Evolutionary conservation across 2,329 filamentous ascomycete species (phyloP), one percentile per base, ranked within the genome.

Genomic region (Helicocarpus griseus): DNA sequence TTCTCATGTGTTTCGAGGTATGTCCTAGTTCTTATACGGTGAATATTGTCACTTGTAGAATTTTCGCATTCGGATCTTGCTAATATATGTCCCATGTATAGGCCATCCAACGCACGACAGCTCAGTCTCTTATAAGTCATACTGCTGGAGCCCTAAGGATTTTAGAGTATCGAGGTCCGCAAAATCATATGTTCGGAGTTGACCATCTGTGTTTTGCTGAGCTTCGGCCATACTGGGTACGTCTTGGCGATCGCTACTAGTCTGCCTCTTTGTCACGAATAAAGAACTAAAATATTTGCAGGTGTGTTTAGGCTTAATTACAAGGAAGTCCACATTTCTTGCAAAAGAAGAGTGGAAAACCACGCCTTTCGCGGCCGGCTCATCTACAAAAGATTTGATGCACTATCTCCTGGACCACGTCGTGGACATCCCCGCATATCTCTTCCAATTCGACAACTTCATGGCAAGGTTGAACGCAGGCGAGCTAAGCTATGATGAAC

Each of bases 131-230:
- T 6, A 41, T 57, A 1, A 64, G 66, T 26, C 67, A 70, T 41
- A 61, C 67, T 13, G 56, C 59, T 39, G 68, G 67, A 41, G 67
- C 66, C 13, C 54, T 68, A 51, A 65, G 63, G 29, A 48, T 70
- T 48, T 65, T 70, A 21, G 63, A 69, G 44, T 66, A 69, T 51
- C 65, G 68, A 28, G 68, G 68, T 7, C 66, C 68, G 0, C 66
- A 69, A 46, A 68, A 64, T 33, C 68, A 70, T 53, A 64, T 69
- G 48, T 65, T 66, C 52, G 68, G 68, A 1, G 65, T 70, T 2
- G 68, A 70, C 45, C 67, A 70, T 57, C 54, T 67, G 3, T 50
- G 69, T 5, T 70, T 67, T 43, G 65, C 66, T 2, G 68, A 70
- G 45, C 56, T 70, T 22, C 62, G 68, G 22, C 67, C 68, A 11